phyloP scores from a whole-genome alignment of 805 yeast genomes.

The Myxozyma nipponensis region DNA sequence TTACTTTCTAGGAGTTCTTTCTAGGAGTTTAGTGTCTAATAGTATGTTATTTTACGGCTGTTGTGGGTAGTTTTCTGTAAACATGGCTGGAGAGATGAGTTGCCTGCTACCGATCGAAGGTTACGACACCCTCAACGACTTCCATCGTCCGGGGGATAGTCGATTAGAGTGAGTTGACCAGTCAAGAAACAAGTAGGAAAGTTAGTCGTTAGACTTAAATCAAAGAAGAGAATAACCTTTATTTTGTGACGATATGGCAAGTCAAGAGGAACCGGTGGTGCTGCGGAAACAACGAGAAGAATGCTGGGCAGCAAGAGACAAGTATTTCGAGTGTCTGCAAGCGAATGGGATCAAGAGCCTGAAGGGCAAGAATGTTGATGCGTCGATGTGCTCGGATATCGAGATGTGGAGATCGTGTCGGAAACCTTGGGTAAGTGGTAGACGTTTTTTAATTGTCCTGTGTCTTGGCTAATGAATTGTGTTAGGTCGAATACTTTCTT shows the following conservation, averaged over 20 bases:
- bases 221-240: not conserved
- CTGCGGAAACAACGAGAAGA: too few species aligned
- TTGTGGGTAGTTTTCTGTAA: not conserved
- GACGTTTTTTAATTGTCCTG: not conserved
- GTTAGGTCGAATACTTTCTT: slow-evolving; percentile 17
- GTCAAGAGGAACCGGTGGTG: too few species aligned
- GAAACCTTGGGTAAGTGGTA: slow-evolving; percentile 8
- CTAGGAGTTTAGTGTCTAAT: not conserved
- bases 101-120: not conserved
- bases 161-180: too few species aligned
- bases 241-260: too few species aligned
- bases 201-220: not conserved
- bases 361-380: not conserved
- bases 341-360: slow-evolving; percentile 48
- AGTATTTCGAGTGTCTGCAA: slow-evolving; percentile 70
- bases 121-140: not conserved
- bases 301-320: slow-evolving; percentile 91
- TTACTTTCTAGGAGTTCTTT: too few species aligned
- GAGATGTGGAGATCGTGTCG: slow-evolving; percentile 5
- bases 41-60: not conserved
- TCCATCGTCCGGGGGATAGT: not conserved
- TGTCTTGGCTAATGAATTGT: not conserved
- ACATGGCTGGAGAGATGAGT: not conserved
- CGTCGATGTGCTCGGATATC: not conserved
- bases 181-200: too few species aligned